Conservation (phyloP, 495 filamentous ascomycete species). For the Tuber magnatum region DNA sequence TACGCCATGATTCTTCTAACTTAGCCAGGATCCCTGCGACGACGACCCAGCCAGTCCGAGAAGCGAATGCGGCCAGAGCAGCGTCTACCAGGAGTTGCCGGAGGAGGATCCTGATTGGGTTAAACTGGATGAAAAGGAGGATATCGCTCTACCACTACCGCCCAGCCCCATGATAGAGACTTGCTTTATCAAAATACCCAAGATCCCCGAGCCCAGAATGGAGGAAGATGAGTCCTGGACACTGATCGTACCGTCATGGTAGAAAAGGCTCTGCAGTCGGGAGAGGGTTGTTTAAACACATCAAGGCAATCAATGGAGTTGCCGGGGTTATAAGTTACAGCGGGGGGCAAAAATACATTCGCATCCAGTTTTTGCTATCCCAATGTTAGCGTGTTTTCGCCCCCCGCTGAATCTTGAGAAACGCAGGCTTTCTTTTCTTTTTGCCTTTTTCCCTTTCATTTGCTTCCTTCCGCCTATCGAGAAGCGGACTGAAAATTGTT, state of each 20-base stretch:
- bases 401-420: not conserved
- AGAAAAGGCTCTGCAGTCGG: not conserved
- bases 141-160: not conserved
- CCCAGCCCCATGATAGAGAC: not conserved
- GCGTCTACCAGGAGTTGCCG: not conserved
- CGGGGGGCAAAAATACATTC: not conserved
- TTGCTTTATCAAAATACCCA: not conserved
- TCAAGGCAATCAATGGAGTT: not conserved
- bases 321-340: not conserved
- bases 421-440: not conserved
- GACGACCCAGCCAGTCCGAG: not conserved
- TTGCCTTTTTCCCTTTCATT: not conserved
- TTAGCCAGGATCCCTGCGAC: not conserved
- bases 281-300: not conserved
- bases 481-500: not conserved
- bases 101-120: constrained; percentile 1
- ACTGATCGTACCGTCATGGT: not conserved
- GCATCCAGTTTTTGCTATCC: not conserved
- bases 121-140: not conserved
- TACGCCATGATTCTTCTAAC: not conserved
- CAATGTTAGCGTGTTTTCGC: not conserved
- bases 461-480: not conserved
- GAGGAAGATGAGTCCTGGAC: not conserved
- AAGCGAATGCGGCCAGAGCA: not conserved
- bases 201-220: not conserved